Percentiles rank a stretch among this genome's conserved stretches.
phyloP scores from a whole-genome alignment of 257 asterid species.

The Henckelia pumila region DNA sequence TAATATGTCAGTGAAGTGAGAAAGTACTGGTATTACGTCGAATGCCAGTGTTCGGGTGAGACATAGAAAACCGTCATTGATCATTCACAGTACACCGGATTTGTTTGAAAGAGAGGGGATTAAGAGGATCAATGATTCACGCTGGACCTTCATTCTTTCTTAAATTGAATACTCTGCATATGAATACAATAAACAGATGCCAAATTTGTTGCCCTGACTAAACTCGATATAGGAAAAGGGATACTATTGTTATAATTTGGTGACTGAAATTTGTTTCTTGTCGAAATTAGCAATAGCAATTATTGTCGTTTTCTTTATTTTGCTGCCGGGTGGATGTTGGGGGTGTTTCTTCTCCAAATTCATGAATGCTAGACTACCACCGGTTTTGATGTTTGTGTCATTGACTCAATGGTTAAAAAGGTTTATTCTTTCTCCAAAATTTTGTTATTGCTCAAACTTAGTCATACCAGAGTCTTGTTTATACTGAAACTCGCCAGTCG shows the following conservation, averaged over 20 bases:
- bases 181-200: neutral
- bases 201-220: conserved; percentile 2
- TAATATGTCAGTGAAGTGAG: conserved; percentile 10
- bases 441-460: neutral
- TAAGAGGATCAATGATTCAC: conserved; percentile 9
- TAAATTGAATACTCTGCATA: conserved; percentile 16
- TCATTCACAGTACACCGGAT: neutral
- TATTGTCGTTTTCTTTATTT: conserved; percentile 2
- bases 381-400: neutral
- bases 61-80: conserved; percentile 9
- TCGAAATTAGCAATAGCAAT: neutral
- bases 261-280: conserved; percentile 13
- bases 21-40: neutral
- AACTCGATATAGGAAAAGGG: conserved; percentile 4
- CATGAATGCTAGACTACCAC: neutral
- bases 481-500: neutral
- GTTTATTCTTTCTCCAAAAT: neutral
- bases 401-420: neutral
- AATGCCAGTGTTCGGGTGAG: conserved; percentile 14
- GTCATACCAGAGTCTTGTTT: neutral
- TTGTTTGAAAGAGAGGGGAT: conserved; percentile 14
- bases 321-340: neutral
- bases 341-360: neutral
- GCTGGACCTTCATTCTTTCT: conserved; percentile 13
- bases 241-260: conserved; percentile 7